phyloP scores from a whole-genome alignment of 1,139 yeast genomes.

The Magnusiomyces tetraspermus region DNA sequence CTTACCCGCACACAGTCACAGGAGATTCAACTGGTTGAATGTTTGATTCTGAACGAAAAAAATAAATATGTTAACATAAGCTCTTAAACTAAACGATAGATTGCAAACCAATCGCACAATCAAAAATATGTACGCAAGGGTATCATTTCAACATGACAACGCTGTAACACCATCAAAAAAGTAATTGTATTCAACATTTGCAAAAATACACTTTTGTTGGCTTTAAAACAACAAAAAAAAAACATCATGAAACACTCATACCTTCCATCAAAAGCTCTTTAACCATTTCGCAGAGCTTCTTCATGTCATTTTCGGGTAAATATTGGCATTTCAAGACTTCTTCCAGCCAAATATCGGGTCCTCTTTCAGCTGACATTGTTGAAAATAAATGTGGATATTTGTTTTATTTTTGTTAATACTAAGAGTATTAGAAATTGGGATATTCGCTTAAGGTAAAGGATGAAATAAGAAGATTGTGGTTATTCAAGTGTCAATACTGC shows the following conservation, averaged over 20 bases:
- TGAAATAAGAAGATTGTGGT: not conserved
- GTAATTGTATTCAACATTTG: not conserved
- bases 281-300: constrained; percentile 88
- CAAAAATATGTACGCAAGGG: not conserved
- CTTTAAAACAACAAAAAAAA: no score
- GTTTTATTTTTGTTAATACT: not conserved
- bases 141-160: not conserved
- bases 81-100: not conserved
- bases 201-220: no score
- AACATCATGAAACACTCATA: no score
- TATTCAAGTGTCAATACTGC: no score
- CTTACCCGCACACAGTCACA: constrained; percentile 85
- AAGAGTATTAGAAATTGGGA: not conserved
- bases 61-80: not conserved
- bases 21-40: constrained; percentile 96
- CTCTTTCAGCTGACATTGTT: constrained; percentile 45
- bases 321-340: constrained; percentile 85
- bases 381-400: not conserved
- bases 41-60: constrained; percentile 49
- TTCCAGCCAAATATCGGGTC: constrained; percentile 95
- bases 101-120: no score
- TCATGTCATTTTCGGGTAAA: constrained; percentile 88
- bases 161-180: not conserved
- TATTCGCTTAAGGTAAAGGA: not conserved
- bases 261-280: constrained; percentile 78